These are phyloP conservation scores for Inonotus hispidus DNA, from an alignment of 1,284 basidiomycete genomes.

Conservation along the genomic window DNA sequence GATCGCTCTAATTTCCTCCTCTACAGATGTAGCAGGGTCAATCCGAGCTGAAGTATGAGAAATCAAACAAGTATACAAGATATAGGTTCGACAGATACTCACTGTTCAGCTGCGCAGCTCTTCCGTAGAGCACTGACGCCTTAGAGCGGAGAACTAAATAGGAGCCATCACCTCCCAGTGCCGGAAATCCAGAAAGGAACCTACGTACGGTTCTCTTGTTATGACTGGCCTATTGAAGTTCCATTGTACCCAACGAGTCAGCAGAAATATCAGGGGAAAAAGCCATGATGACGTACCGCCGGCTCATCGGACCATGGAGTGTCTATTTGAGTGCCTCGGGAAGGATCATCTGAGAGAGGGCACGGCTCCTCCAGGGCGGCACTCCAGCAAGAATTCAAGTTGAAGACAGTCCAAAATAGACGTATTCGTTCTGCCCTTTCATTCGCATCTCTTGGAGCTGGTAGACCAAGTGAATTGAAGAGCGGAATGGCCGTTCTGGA, in stretches of 20 bases:
- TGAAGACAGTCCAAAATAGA: conserved; percentile 68
- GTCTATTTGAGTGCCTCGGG: conserved; percentile 39
- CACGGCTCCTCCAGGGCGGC: conserved; percentile 50
- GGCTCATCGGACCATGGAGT: conserved; percentile 67
- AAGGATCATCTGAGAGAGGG: conserved; percentile 34
- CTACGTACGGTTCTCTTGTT: neutral
- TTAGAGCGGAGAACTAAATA: conserved; percentile 7
- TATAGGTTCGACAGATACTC: neutral
- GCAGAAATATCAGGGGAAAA: neutral
- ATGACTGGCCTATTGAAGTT: neutral
- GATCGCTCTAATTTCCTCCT: neutral
- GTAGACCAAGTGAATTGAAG: neutral
- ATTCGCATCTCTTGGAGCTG: conserved; percentile 34
- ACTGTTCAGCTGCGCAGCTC: conserved; percentile 1
- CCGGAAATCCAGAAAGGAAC: neutral
- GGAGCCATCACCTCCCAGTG: neutral
- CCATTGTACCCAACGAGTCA: neutral
- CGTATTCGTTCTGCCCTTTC: conserved; percentile 59
- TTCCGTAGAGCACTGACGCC: conserved; percentile 15
- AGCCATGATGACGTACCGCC: conserved; percentile 25
- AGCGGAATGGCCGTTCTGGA: neutral
- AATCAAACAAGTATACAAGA: neutral
- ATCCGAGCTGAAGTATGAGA: neutral
- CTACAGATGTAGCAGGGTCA: neutral
- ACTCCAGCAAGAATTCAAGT: conserved; percentile 60